Evolutionary conservation across 2,329 filamentous ascomycete species (phyloP).

Genomic region (Fusarium metavorans): DNA sequence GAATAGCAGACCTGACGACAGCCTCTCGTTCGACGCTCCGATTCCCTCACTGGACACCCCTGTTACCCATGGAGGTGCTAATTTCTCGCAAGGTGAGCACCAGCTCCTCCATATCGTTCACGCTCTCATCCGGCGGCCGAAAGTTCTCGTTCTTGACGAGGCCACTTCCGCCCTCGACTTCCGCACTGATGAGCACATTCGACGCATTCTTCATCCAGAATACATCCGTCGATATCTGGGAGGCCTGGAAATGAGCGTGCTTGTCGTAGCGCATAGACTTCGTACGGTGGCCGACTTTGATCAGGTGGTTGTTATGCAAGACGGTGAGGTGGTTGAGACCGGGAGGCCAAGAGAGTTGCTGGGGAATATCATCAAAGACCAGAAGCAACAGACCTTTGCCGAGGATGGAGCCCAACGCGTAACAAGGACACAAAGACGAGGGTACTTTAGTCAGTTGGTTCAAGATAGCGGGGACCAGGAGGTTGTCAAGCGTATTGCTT

Average conservation of each 20-base stretch:
- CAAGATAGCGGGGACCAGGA: neutral
- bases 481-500: neutral
- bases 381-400: neutral
- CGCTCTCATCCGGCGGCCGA: neutral
- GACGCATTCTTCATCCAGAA: neutral
- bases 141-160: neutral
- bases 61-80: neutral
- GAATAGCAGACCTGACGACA: too few relatives aligned
- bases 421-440: neutral
- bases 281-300: neutral
- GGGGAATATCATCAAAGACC: neutral
- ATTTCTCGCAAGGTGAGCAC: neutral
- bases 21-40: neutral
- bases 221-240: neutral
- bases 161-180: neutral
- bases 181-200: neutral
- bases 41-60: neutral
- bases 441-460: neutral
- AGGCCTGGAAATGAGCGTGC: neutral
- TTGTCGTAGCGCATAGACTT: neutral
- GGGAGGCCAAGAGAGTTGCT: neutral
- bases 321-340: neutral
- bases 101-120: neutral
- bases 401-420: neutral
- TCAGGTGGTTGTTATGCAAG: neutral